Percentiles rank a stretch among this genome's conserved stretches.
Conservation (phyloP, 768 basidiomycete genomes). For the Suillus subaureus region DNA sequence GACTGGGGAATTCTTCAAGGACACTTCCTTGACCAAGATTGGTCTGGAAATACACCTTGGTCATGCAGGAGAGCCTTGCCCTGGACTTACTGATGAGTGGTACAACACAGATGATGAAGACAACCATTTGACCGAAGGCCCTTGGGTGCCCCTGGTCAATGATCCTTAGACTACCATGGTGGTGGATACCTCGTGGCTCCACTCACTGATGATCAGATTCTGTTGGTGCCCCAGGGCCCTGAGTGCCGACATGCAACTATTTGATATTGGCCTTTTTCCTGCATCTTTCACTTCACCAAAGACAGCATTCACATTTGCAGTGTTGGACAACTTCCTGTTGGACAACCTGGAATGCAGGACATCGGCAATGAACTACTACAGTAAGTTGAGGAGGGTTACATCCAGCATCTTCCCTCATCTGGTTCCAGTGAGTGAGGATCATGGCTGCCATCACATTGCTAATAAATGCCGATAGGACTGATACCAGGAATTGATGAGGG, state of each 20-base stretch:
- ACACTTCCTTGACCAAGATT: not conserved
- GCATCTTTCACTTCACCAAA: constrained; percentile 2
- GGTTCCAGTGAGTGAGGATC: not conserved
- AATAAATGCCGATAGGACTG: not conserved
- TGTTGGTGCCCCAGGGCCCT: not conserved
- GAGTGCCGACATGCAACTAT: not conserved
- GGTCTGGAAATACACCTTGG: not conserved
- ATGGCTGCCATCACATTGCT: not conserved
- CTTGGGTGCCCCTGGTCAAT: not conserved
- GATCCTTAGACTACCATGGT: not conserved
- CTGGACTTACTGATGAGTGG: not conserved
- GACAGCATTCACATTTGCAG: not conserved
- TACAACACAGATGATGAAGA: not conserved
- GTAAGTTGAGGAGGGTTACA: constrained; percentile 9
- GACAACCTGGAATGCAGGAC: constrained; percentile 17
- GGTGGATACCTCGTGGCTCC: not conserved
- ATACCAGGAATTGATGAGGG: not conserved
- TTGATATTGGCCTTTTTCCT: not conserved
- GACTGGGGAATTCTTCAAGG: not conserved
- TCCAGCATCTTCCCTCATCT: not conserved
- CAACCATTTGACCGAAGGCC: not conserved
- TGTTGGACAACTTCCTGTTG: constrained; percentile 6
- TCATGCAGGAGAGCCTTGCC: constrained; percentile 19
- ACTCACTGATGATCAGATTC: not conserved
- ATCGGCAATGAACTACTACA: constrained; percentile 16